Percentiles rank a stretch among this genome's conserved stretches.
phyloP scores from a whole-genome alignment of 805 yeast species.

The Starmerella stellata region DNA sequence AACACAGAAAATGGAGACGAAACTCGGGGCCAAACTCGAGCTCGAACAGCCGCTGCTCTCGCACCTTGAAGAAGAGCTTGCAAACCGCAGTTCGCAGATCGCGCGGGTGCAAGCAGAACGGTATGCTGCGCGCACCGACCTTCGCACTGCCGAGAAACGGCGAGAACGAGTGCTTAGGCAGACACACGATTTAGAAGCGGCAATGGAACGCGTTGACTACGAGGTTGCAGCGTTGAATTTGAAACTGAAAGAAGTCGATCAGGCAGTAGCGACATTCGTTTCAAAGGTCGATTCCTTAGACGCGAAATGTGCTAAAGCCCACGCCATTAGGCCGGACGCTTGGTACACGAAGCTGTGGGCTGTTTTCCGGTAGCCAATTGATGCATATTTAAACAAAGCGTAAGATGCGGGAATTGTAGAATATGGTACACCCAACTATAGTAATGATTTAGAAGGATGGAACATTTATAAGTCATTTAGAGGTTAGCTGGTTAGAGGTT shows the following conservation, averaged over 20 bases:
- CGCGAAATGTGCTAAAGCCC: neutral
- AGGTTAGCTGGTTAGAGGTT: too few relatives aligned
- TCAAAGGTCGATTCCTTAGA: slow-evolving; percentile 25
- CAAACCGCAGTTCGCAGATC: neutral
- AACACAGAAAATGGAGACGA: slow-evolving; percentile 11
- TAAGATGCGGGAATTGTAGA: too few relatives aligned
- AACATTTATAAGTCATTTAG: too few relatives aligned
- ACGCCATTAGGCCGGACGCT: neutral
- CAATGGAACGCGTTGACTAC: slow-evolving; percentile 41
- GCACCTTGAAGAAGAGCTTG: slow-evolving; percentile 13
- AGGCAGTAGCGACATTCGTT: slow-evolving; percentile 33
- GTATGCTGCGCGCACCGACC: slow-evolving; percentile 15
- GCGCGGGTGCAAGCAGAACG: slow-evolving; percentile 10
- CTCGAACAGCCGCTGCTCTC: slow-evolving; percentile 5
- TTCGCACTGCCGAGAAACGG: slow-evolving; percentile 16
- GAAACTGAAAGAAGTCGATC: slow-evolving; percentile 51
- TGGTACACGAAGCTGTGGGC: slow-evolving; percentile 1
- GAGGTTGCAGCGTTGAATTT: slow-evolving; percentile 42
- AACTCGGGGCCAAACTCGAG: slow-evolving; percentile 6
- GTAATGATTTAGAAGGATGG: too few relatives aligned
- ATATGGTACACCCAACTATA: too few relatives aligned
- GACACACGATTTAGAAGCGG: slow-evolving; percentile 35
- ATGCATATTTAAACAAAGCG: too few relatives aligned
- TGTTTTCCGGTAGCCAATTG: neutral
- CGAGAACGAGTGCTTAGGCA: slow-evolving; percentile 19